Base-by-base conservation (phyloP, 108 stramenopile species). In the Epithemia pelagica region DNA sequence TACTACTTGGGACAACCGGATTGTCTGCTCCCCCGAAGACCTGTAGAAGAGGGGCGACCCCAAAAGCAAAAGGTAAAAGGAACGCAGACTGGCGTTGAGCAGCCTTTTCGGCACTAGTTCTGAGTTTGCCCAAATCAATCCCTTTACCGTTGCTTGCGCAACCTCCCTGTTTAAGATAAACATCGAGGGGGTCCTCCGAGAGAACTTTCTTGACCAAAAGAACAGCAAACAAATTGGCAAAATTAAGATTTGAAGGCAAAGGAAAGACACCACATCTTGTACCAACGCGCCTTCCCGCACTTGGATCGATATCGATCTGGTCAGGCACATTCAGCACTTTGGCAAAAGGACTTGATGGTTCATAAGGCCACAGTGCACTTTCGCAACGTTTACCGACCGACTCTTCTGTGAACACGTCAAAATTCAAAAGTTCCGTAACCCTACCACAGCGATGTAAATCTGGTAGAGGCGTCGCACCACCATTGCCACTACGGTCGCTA, bases 191-290 rank as follows among this genome's bases (percentile, higher is more conserved):
- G 18, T 74, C 81, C 1, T 85, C 88, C 10, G 83, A 76, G 1
- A 94, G 60, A 1, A 90, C 90, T 64, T 88, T 94, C 33, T 89
- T 75, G 20, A 94, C 90, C 10, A 87, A 74, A 10, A 94, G 70
- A 32, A 91, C 85, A 10, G 83, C 93, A 61, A 86, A 91, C 0
- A 94, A 75, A 79, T 90, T 86, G 55, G 84, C 67, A 59, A 91
- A 79, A 60, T 74, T 83, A 8, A 91, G 55, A 56, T 85, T 81
- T 22, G 87, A 83, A 22, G 90, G 88, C 28, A 91, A 59, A 22
- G 93, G 87, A 58, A 94, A 94, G 0, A 94, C 76, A 28, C 93
- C 93, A 71, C 93, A 94, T 1, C 90, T 76, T 21, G 90, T 89
- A 23, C 86, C 79, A 46, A 46, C 37, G 37, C 37, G 37, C 37